These are phyloP conservation scores for Acanthamoeba lenticulata DNA, from an alignment of 208 protist genomes.

Conservation along the genomic window DNA sequence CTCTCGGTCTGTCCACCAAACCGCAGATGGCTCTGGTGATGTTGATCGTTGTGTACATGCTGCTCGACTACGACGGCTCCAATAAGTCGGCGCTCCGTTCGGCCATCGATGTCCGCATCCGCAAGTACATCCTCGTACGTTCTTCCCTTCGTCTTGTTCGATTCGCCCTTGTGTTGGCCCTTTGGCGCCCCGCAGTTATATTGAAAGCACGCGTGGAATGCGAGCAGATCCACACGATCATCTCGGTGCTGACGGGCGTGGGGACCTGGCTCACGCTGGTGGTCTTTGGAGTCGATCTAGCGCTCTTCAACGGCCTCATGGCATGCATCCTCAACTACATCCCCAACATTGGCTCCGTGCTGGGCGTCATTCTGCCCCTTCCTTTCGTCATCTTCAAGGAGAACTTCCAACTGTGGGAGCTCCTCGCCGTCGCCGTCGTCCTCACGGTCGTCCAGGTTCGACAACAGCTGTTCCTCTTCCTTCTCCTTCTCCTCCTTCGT, in stretches of 20 bases:
- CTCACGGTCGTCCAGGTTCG: constrained; percentile 9
- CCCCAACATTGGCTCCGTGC: constrained; percentile 53
- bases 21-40: constrained; percentile 24
- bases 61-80: constrained; percentile 48
- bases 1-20: too few relatives aligned
- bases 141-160: background rate
- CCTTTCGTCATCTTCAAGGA: constrained; percentile 50
- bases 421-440: background rate
- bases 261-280: background rate
- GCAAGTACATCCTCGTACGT: constrained; percentile 10
- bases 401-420: constrained; percentile 9
- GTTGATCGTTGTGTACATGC: constrained; percentile 41
- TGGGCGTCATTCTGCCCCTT: background rate
- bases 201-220: background rate
- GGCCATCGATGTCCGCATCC: background rate
- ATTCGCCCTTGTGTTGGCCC: background rate
- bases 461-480: too few relatives aligned
- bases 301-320: background rate
- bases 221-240: background rate
- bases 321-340: constrained; percentile 43
- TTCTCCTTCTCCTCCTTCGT: too few relatives aligned
- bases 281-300: background rate
- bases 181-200: too few relatives aligned
- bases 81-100: constrained; percentile 23
- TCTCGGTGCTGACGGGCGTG: background rate